phyloP scores from a whole-genome alignment of 2,329 filamentous ascomycete genomes.

The Colletotrichum endophyticum region DNA sequence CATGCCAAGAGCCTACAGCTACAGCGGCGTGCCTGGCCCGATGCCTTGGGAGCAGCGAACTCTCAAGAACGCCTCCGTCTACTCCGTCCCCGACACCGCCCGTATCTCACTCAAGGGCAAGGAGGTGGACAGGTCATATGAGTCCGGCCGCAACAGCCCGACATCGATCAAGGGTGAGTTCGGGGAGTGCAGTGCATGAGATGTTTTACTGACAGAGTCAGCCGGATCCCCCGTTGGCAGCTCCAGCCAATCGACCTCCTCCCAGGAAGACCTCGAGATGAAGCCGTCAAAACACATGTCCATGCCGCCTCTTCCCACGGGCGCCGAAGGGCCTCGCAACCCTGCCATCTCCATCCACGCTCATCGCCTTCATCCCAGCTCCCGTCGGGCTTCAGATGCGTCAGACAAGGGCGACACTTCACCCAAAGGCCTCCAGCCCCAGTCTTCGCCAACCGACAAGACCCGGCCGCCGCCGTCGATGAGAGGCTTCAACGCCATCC shows the following conservation, averaged over 20 bases:
- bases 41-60: slow-evolving; percentile 29
- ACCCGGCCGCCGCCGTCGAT: slow-evolving; percentile 32
- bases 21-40: slow-evolving; percentile 38
- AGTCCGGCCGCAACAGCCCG: slow-evolving; percentile 38
- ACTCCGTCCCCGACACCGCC: slow-evolving; percentile 29
- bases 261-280: slow-evolving; percentile 46
- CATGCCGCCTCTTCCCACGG: neutral
- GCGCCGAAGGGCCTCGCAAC: neutral
- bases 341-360: neutral
- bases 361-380: slow-evolving; percentile 30
- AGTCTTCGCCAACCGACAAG: neutral
- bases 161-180: slow-evolving; percentile 40
- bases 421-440: neutral
- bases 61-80: slow-evolving; percentile 31
- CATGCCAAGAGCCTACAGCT: slow-evolving; percentile 49
- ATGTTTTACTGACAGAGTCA: neutral
- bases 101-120: slow-evolving; percentile 46
- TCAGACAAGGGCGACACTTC: slow-evolving; percentile 24
- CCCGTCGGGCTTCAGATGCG: slow-evolving; percentile 32
- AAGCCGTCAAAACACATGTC: slow-evolving; percentile 26
- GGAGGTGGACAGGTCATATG: slow-evolving; percentile 39
- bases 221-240: slow-evolving; percentile 36
- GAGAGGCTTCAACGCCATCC: slow-evolving; percentile 32
- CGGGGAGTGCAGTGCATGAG: neutral
- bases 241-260: slow-evolving; percentile 41